phyloP scores from a whole-genome alignment of 176 grass and related monocot genomes.

The Aegilops bicornis region DNA sequence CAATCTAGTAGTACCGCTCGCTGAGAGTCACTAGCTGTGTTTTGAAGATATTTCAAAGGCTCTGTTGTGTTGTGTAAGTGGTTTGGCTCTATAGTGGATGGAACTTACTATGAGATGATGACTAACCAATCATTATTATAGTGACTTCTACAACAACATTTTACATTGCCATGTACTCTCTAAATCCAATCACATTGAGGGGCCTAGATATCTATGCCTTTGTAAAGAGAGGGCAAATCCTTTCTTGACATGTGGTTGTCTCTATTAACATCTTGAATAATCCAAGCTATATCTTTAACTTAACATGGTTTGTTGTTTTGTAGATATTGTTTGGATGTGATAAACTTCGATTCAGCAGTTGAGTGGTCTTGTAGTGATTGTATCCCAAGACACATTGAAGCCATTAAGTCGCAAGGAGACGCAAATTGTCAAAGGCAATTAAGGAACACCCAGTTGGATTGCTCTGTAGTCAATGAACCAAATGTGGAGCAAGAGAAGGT shows the following conservation, averaged over 20 bases:
- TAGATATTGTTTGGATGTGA: constrained; percentile 36
- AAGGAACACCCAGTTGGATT: not conserved
- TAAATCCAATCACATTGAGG: not conserved
- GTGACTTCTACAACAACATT: not conserved
- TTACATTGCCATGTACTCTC: not conserved
- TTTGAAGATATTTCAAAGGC: not conserved
- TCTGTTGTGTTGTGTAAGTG: too few relatives aligned
- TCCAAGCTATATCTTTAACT: not conserved
- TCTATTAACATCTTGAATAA: not conserved
- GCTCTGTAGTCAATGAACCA: not conserved
- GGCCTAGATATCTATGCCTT: not conserved
- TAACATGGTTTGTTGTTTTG: constrained; percentile 31
- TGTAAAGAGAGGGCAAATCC: not conserved
- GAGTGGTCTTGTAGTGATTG: constrained; percentile 34
- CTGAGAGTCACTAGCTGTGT: not conserved
- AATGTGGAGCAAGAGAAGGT: constrained; percentile 1
- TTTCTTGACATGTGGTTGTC: not conserved
- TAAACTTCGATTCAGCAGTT: constrained; percentile 11
- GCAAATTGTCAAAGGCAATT: not conserved
- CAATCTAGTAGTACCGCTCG: not conserved
- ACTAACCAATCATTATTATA: not conserved
- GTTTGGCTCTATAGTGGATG: not conserved
- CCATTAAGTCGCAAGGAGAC: not conserved
- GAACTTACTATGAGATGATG: not conserved
- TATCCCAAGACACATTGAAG: not conserved